Evolutionary conservation across 495 filamentous ascomycete genomes (phyloP).

Genomic region (Penicillium cataractarum): DNA sequence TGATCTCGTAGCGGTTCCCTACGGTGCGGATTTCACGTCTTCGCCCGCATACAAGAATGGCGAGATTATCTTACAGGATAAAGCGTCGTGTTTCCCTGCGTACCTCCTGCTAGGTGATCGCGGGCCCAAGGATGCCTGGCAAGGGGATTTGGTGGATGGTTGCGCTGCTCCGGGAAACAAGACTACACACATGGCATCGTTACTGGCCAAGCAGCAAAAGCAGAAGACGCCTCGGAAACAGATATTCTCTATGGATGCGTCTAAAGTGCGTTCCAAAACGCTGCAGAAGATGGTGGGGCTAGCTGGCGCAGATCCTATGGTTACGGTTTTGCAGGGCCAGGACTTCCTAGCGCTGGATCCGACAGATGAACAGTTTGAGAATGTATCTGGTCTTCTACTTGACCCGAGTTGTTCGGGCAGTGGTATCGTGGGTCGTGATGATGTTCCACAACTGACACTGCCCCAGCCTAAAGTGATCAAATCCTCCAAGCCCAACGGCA

Average conservation of each 20-base stretch:
- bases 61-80: slow-evolving; percentile 88
- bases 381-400: slow-evolving; percentile 75
- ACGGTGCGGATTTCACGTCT: slow-evolving; percentile 65
- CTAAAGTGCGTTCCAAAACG: slow-evolving; percentile 61
- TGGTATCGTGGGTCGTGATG: slow-evolving; percentile 87
- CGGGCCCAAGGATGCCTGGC: slow-evolving; percentile 25
- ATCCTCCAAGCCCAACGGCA: slow-evolving; percentile 34
- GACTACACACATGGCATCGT: slow-evolving; percentile 87
- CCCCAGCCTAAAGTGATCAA: slow-evolving; percentile 34
- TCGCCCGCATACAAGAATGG: slow-evolving; percentile 73
- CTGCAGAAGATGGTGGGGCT: slow-evolving; percentile 79
- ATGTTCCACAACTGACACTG: slow-evolving; percentile 61
- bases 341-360: slow-evolving; percentile 84
- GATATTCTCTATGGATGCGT: slow-evolving; percentile 51
- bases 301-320: slow-evolving; percentile 68
- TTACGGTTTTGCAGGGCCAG: slow-evolving; percentile 66
- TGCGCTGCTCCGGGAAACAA: slow-evolving; percentile 97
- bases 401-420: slow-evolving; percentile 95
- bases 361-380: slow-evolving; percentile 46
- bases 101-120: slow-evolving; percentile 67
- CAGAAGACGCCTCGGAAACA: slow-evolving; percentile 28
- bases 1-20: slow-evolving; percentile 78
- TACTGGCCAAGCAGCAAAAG: slow-evolving; percentile 51
- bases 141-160: slow-evolving; percentile 81
- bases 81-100: slow-evolving; percentile 94